Evolutionary conservation across 306 rosid species (phyloP).

Genomic region (Adenanthera pavonina): DNA sequence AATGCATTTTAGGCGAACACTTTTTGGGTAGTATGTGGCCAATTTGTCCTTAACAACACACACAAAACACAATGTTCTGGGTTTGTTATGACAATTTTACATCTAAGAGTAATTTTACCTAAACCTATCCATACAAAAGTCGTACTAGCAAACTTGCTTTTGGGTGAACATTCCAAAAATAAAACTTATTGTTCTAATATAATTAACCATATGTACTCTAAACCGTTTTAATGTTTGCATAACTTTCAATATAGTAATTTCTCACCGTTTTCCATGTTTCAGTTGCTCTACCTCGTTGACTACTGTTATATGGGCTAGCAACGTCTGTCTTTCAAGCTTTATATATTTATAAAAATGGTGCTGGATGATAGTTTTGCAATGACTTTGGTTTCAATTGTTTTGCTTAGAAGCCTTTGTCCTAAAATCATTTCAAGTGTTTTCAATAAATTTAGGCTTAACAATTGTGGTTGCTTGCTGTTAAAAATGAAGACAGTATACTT

Average conservation of each 20-base stretch:
- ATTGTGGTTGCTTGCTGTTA: not conserved
- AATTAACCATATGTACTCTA: not conserved
- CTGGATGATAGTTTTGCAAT: not conserved
- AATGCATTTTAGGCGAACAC: not conserved
- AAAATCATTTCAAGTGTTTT: not conserved
- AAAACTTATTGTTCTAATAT: not conserved
- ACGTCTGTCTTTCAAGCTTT: no score
- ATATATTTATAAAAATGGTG: no score
- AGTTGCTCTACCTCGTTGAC: no score
- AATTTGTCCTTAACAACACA: no score
- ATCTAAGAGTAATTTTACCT: not conserved
- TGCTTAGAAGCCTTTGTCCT: not conserved
- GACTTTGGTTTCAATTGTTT: not conserved
- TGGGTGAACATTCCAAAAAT: not conserved
- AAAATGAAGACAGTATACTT: not conserved
- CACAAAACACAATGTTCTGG: no score
- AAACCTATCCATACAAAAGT: not conserved
- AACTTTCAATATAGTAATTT: slow-evolving; percentile 1
- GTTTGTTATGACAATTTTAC: no score
- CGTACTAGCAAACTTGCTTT: not conserved
- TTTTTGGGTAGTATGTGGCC: not conserved
- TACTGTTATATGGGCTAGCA: no score
- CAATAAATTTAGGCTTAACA: not conserved
- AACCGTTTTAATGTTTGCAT: slow-evolving; percentile 23
- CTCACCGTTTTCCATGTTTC: not conserved